phyloP scores from a whole-genome alignment of 139 green algal genomes.

The Volvox africanus region DNA sequence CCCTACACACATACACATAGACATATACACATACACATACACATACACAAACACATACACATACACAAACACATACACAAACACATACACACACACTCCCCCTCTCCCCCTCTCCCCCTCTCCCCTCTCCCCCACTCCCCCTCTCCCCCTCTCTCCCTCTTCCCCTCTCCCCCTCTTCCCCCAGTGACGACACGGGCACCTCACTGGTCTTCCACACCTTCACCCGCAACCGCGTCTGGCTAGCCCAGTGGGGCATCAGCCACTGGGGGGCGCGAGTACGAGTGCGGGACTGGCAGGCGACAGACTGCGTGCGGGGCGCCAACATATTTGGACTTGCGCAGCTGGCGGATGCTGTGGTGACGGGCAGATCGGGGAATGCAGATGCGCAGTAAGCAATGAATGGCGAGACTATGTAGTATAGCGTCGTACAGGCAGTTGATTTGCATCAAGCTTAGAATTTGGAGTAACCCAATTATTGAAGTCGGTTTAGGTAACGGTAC shows the following conservation, averaged over 20 bases:
- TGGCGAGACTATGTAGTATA: too few relatives aligned
- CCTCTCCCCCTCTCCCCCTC: not conserved
- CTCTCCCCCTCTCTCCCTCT: not conserved
- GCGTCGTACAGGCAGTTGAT: too few relatives aligned
- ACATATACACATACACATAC: not conserved
- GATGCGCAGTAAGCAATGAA: conserved; percentile 50
- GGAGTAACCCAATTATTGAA: too few relatives aligned
- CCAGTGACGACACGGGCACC: conserved; percentile 53
- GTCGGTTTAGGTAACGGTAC: too few relatives aligned
- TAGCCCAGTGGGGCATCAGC: conserved; percentile 64
- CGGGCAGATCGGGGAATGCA: conserved; percentile 52
- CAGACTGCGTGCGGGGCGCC: conserved; percentile 64
- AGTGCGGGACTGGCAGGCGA: conserved; percentile 56
- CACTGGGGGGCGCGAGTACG: conserved; percentile 66
- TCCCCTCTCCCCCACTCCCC: not conserved
- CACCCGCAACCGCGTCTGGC: conserved; percentile 63
- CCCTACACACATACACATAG: not conserved
- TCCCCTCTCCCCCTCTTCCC: not conserved
- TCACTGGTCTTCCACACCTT: conserved; percentile 44
- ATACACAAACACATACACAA: not conserved
- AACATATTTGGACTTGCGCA: conserved; percentile 66
- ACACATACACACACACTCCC: not conserved
- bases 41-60: not conserved
- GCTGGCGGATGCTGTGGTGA: conserved; percentile 60
- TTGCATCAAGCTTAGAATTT: too few relatives aligned